phyloP scores from a whole-genome alignment of 441 rosid species.

The Breynia disticha region DNA sequence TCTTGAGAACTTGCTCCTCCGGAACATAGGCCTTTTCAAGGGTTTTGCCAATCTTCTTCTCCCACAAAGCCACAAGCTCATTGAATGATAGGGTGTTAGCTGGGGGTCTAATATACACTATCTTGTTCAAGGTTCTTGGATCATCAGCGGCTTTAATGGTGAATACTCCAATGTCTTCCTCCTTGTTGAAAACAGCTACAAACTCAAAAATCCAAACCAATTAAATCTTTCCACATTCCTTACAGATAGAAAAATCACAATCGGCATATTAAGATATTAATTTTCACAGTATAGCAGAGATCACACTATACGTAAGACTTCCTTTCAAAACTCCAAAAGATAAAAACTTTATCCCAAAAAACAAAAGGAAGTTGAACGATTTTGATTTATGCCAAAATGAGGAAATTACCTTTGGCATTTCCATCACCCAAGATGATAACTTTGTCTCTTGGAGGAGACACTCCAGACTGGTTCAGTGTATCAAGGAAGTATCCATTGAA shows the following conservation, averaged over 20 bases:
- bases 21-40: constrained; percentile 33
- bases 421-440: constrained; percentile 50
- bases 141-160: constrained; percentile 49
- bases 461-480: constrained; percentile 33
- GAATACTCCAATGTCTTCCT: constrained; percentile 39
- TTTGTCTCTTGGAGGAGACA: constrained; percentile 37
- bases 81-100: constrained; percentile 35
- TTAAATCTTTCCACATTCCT: not conserved
- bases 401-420: constrained; percentile 31
- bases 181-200: constrained; percentile 38
- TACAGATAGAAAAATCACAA: too few relatives aligned
- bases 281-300: too few relatives aligned
- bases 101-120: constrained; percentile 34
- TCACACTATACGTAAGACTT: not conserved
- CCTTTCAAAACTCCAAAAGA: too few relatives aligned
- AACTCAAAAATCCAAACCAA: not conserved
- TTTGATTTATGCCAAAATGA: not conserved
- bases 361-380: not conserved
- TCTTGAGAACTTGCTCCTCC: constrained; percentile 38
- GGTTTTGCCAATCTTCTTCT: constrained; percentile 39
- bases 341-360: not conserved
- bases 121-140: constrained; percentile 51
- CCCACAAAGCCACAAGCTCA: constrained; percentile 44
- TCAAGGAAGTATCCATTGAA: constrained; percentile 46
- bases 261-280: too few relatives aligned